Percentiles rank a stretch among this genome's conserved stretches.
These are phyloP conservation scores for Hypoxylon fragiforme DNA, from an alignment of 495 filamentous ascomycete species.

Conservation along the genomic window DNA sequence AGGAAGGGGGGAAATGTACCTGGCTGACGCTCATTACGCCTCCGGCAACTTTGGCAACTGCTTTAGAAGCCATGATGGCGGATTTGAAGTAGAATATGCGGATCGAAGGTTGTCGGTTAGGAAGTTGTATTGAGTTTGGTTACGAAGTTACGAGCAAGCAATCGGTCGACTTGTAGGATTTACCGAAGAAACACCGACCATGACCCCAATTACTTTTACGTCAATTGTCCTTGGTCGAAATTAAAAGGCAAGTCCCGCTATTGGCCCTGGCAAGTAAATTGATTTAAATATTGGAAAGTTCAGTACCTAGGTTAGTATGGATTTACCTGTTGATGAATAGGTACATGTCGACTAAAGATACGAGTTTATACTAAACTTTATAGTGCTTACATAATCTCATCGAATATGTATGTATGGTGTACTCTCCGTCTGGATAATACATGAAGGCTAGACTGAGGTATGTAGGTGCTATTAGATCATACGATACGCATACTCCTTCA, in stretches of 20 bases:
- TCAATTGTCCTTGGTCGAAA: slow-evolving; percentile 22
- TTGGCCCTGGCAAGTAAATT: too few relatives aligned
- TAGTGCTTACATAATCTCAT: too few relatives aligned
- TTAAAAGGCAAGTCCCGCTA: too few relatives aligned
- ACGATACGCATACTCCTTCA: too few relatives aligned
- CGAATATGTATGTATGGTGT: too few relatives aligned
- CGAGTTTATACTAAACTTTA: too few relatives aligned
- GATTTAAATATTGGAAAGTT: background rate
- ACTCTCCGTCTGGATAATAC: too few relatives aligned
- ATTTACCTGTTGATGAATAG: too few relatives aligned
- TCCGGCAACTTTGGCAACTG: slow-evolving; percentile 52
- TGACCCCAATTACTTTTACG: slow-evolving; percentile 31
- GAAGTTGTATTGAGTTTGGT: slow-evolving; percentile 24
- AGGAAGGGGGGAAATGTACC: slow-evolving; percentile 32
- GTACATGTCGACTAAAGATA: too few relatives aligned
- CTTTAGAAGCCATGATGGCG: slow-evolving; percentile 58
- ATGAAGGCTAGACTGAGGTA: too few relatives aligned
- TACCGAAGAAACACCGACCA: slow-evolving; percentile 33
- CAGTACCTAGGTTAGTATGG: background rate
- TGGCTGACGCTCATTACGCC: slow-evolving; percentile 51
- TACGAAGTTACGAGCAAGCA: slow-evolving; percentile 7
- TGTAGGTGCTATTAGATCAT: too few relatives aligned
- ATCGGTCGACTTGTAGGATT: slow-evolving; percentile 5
- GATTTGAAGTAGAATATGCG: slow-evolving; percentile 17
- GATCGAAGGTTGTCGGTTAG: slow-evolving; percentile 17